Evolutionary conservation across 768 basidiomycete species (phyloP).

Genomic region (Lactifluus pinguis): DNA sequence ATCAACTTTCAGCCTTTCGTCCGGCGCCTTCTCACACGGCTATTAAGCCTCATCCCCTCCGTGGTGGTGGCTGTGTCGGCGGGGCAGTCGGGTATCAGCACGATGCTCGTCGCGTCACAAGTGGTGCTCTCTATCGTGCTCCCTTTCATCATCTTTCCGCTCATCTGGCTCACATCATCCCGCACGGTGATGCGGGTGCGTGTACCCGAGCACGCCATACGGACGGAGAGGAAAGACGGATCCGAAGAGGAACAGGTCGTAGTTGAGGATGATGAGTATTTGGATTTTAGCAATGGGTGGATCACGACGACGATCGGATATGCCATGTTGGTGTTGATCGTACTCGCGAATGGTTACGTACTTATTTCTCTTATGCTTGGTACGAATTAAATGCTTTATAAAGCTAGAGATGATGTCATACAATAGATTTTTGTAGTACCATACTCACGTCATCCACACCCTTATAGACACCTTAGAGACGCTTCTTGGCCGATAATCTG

Average conservation of each 20-base stretch:
- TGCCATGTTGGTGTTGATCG: slow-evolving; percentile 50
- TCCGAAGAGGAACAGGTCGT: slow-evolving; percentile 18
- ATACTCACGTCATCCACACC: no score
- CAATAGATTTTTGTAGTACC: no score
- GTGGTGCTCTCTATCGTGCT: slow-evolving; percentile 77
- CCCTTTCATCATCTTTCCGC: slow-evolving; percentile 78
- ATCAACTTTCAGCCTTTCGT: slow-evolving; percentile 46
- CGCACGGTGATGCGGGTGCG: slow-evolving; percentile 60
- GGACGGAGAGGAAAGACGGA: background rate
- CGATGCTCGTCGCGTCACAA: slow-evolving; percentile 79
- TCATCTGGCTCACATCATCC: slow-evolving; percentile 63
- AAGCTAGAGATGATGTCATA: no score
- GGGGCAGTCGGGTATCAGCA: slow-evolving; percentile 61
- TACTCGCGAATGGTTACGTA: slow-evolving; percentile 24
- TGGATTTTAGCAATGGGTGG: slow-evolving; percentile 59
- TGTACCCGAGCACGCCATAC: background rate
- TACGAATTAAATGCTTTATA: no score
- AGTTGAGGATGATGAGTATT: slow-evolving; percentile 27
- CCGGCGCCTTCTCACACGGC: slow-evolving; percentile 75
- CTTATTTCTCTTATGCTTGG: background rate
- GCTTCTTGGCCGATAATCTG: no score
- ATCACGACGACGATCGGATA: slow-evolving; percentile 42
- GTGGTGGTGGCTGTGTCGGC: slow-evolving; percentile 66
- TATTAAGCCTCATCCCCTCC: slow-evolving; percentile 76
- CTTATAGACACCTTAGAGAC: no score